These are phyloP conservation scores for Corchorus olitorius DNA, from an alignment of 345 rosid species.

Conservation along the genomic window DNA sequence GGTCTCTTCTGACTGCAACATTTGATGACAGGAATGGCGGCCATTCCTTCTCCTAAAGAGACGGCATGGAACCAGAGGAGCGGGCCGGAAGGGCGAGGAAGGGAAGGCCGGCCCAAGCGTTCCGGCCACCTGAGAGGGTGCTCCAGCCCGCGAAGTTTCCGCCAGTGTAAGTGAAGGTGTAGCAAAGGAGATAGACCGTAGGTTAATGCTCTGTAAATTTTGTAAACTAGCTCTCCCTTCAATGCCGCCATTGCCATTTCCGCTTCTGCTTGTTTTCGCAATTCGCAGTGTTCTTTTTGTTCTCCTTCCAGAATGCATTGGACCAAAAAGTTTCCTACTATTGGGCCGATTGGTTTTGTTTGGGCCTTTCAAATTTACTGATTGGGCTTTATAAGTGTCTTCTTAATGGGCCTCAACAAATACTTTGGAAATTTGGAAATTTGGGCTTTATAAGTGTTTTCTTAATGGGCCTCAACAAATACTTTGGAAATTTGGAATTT, in stretches of 20 bases:
- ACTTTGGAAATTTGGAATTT: too few relatives aligned
- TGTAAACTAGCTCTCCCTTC: conserved; percentile 55
- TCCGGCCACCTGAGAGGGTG: conserved; percentile 80
- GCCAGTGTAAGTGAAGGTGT: conserved; percentile 73
- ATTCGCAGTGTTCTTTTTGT: neutral
- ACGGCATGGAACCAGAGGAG: conserved; percentile 96
- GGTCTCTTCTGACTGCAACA: conserved; percentile 53
- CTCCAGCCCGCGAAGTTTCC: conserved; percentile 66
- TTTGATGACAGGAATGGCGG: conserved; percentile 79
- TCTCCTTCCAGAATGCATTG: neutral
- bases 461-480: neutral
- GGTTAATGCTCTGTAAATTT: conserved; percentile 66
- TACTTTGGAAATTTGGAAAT: too few relatives aligned
- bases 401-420: neutral
- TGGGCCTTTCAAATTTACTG: neutral
- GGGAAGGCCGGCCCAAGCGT: conserved; percentile 76
- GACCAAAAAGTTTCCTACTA: neutral
- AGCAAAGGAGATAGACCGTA: conserved; percentile 62
- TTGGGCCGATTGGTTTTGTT: neutral
- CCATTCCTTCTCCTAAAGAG: conserved; percentile 98
- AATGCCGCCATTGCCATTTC: conserved; percentile 19
- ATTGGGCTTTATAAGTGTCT: neutral
- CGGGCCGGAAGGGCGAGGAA: conserved; percentile 62
- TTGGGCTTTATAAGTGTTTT: neutral
- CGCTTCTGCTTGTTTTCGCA: neutral